A percentile compares a stretch with the other conserved stretches of the same genome.
These are phyloP conservation scores for Vigna hirtella DNA, from an alignment of 306 rosid genomes.

Conservation along the genomic window DNA sequence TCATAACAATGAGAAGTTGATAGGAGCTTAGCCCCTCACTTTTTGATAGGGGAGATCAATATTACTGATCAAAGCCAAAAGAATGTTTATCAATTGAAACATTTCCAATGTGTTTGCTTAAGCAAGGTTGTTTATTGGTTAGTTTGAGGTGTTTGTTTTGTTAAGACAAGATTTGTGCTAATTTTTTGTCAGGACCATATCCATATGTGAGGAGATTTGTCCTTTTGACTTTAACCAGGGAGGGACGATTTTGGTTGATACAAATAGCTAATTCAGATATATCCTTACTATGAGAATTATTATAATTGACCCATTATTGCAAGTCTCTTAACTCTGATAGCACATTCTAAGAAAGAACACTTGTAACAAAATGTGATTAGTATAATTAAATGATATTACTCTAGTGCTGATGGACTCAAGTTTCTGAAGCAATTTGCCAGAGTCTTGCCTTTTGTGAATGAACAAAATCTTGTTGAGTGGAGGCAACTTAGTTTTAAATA, in stretches of 20 bases:
- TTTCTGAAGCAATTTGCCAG: no score
- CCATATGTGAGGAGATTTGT: neutral
- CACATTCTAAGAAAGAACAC: no score
- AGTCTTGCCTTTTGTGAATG: no score
- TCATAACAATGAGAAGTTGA: constrained; percentile 1
- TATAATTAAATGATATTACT: no score
- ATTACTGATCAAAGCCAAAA: constrained; percentile 16
- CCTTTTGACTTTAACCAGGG: neutral
- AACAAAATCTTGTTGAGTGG: no score
- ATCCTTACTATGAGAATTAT: neutral
- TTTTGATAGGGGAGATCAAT: constrained; percentile 21
- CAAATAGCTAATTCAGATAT: neutral
- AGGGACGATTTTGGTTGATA: neutral
- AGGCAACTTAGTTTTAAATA: no score
- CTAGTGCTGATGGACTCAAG: no score
- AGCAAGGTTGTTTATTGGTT: constrained; percentile 25
- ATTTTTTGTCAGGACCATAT: neutral
- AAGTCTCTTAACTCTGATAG: no score
- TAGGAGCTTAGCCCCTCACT: constrained; percentile 17
- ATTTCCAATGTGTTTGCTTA: neutral
- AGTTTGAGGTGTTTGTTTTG: neutral
- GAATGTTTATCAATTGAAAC: neutral
- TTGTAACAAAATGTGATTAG: no score
- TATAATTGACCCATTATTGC: neutral
- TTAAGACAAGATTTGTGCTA: constrained; percentile 1